These are phyloP conservation scores for Tetrahymena thermophila DNA, from an alignment of 73 alveolate species.

Conservation along the genomic window DNA sequence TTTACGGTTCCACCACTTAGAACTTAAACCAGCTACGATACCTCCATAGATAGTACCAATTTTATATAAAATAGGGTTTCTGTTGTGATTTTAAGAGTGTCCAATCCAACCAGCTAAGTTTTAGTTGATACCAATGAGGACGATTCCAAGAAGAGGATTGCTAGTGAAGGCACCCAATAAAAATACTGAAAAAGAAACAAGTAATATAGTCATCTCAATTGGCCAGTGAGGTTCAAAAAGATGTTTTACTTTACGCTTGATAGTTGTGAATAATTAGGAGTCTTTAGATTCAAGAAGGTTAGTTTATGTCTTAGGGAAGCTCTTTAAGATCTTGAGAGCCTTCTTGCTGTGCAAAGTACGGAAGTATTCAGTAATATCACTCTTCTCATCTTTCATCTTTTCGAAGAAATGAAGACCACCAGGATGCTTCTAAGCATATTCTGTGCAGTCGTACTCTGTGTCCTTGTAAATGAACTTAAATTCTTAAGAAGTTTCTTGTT, in stretches of 20 bases:
- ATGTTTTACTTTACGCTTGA: constrained; percentile 24
- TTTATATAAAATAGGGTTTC: constrained; percentile 37
- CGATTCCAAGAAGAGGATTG: constrained; percentile 19
- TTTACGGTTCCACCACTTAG: constrained; percentile 42
- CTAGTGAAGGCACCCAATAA: constrained; percentile 30
- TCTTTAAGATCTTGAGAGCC: constrained; percentile 35
- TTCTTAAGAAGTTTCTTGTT: not conserved
- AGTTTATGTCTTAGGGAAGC: constrained; percentile 3
- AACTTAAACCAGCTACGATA: constrained; percentile 26
- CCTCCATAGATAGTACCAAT: constrained; percentile 18
- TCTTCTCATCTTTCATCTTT: constrained; percentile 39
- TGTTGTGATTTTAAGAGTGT: constrained; percentile 34
- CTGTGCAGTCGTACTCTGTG: constrained; percentile 27
- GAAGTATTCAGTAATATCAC: constrained; percentile 40
- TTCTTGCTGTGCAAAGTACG: constrained; percentile 27
- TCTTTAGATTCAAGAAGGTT: constrained; percentile 22
- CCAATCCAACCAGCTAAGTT: constrained; percentile 43
- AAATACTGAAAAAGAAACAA: constrained; percentile 11
- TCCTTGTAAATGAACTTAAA: constrained; percentile 22
- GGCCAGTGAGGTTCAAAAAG: constrained; percentile 43
- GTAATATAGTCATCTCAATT: constrained; percentile 7
- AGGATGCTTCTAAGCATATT: constrained; percentile 32
- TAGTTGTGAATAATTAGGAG: constrained; percentile 5
- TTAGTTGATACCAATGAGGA: constrained; percentile 10
- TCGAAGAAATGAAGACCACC: constrained; percentile 39